Base-by-base conservation (phyloP, 257 asterid genomes). In the Capsicum pubescens region DNA sequence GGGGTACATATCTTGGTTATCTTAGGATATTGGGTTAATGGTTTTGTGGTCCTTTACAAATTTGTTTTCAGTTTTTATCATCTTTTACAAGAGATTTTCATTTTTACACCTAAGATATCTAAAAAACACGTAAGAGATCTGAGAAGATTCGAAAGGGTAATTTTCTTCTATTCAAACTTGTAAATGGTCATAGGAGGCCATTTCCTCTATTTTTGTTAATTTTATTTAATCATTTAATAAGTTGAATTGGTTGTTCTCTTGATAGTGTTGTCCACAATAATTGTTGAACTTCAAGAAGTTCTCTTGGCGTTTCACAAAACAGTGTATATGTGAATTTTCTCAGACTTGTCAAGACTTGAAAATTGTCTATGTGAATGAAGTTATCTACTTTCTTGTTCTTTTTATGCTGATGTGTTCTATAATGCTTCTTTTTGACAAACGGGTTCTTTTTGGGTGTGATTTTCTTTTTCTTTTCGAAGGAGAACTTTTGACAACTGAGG, bases 401-500 rank as follows among this genome's bases (percentile, higher is more conserved):
- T 66, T 67, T 35, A 50, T 67, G 21, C 12, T 67, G 76, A 36
- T 67, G 19, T 67, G 76, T 67, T 35, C 76, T 67, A 36, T 67
- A 67, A 67, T 67, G 52, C 12, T 8, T 67, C 52, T 1, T 15
- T 35, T 67, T 67, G 76, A 67, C 52, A 67, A 67, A 35, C 13
- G 44, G 50, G 46, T 54, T 1, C 7, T 57, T 58, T 50, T 68
- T 58, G 4, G 21, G 79, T 19, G 39, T 63, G 15, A 13, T 17
- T 74, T 80, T 59, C 19, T 42, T 59, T 44, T 82, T 81, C 50
- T 15, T 69, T 44, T 36, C 14, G 84, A 72, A 94, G 98, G 98
- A 74, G 99, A 96, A 88, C 94, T 94, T 83, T 87, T 96, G 89
- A 84, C 94, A 3, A 94, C 97, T 46, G 86, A 90, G 84, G 98